These are phyloP conservation scores for Penicillium sp. DNA, from an alignment of 2,329 filamentous ascomycete species.

Conservation along the genomic window DNA sequence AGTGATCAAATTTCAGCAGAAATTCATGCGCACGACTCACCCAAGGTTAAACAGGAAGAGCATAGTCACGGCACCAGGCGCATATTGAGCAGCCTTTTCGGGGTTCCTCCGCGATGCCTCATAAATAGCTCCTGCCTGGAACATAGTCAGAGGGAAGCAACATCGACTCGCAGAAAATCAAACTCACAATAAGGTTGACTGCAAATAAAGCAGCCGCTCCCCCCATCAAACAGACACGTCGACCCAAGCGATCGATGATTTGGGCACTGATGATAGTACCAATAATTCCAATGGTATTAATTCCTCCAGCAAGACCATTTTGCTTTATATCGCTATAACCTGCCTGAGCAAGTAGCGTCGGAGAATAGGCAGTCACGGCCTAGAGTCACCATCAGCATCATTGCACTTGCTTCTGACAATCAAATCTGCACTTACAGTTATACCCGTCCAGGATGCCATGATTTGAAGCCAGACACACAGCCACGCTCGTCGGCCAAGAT, in stretches of 20 bases:
- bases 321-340: slow-evolving; percentile 40
- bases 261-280: slow-evolving; percentile 54
- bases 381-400: slow-evolving; percentile 31
- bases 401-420: background rate
- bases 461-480: slow-evolving; percentile 48
- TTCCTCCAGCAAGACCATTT: slow-evolving; percentile 51
- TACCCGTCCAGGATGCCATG: slow-evolving; percentile 48
- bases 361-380: slow-evolving; percentile 40
- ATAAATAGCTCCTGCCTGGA: slow-evolving; percentile 43
- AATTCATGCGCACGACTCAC: slow-evolving; percentile 7
- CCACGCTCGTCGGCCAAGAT: slow-evolving; percentile 44
- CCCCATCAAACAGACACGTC: slow-evolving; percentile 43
- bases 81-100: slow-evolving; percentile 38
- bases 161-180: background rate
- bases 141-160: slow-evolving; percentile 9
- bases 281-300: slow-evolving; percentile 54
- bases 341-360: slow-evolving; percentile 30
- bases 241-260: slow-evolving; percentile 53
- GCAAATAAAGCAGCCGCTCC: slow-evolving; percentile 41
- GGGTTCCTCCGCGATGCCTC: slow-evolving; percentile 42
- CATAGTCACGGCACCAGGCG: slow-evolving; percentile 50
- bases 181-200: slow-evolving; percentile 44
- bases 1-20: background rate
- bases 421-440: slow-evolving; percentile 40
- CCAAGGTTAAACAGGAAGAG: slow-evolving; percentile 44